Percentiles rank a stretch among this genome's conserved stretches.
phyloP scores from a whole-genome alignment of 257 asterid species.

The Solanum sitiens region DNA sequence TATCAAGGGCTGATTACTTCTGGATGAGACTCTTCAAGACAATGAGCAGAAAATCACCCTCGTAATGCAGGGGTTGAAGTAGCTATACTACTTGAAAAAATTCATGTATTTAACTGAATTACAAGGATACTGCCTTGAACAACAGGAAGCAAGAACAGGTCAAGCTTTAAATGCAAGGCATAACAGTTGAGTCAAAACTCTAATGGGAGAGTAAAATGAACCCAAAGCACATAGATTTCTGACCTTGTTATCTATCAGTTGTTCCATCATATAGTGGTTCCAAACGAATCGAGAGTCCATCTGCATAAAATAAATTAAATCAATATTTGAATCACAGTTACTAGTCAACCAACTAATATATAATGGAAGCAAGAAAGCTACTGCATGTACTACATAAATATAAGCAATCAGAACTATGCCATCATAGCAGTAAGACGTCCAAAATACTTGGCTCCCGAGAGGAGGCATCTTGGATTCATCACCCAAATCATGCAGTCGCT shows the following conservation, averaged over 20 bases:
- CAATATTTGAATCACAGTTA: neutral
- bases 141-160: slow-evolving; percentile 76
- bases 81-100: neutral
- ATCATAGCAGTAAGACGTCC: neutral
- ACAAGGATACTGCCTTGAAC: slow-evolving; percentile 97
- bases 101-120: slow-evolving; percentile 1
- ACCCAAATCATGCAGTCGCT: slow-evolving; percentile 72
- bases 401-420: neutral
- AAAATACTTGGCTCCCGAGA: slow-evolving; percentile 85
- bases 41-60: slow-evolving; percentile 96
- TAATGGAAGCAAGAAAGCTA: neutral
- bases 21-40: slow-evolving; percentile 79
- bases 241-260: slow-evolving; percentile 81
- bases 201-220: neutral
- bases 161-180: slow-evolving; percentile 59
- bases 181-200: slow-evolving; percentile 7
- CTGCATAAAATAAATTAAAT: slow-evolving; percentile 19
- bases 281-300: slow-evolving; percentile 87
- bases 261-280: slow-evolving; percentile 83
- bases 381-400: neutral
- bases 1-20: slow-evolving; percentile 47
- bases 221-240: neutral
- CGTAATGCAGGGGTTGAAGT: neutral
- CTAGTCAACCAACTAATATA: neutral
- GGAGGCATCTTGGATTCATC: slow-evolving; percentile 89